A percentile compares a stretch with the other conserved stretches of the same genome.
Conservation (phyloP, 1,139 yeast species). For the Suhomyces atakaporum region DNA sequence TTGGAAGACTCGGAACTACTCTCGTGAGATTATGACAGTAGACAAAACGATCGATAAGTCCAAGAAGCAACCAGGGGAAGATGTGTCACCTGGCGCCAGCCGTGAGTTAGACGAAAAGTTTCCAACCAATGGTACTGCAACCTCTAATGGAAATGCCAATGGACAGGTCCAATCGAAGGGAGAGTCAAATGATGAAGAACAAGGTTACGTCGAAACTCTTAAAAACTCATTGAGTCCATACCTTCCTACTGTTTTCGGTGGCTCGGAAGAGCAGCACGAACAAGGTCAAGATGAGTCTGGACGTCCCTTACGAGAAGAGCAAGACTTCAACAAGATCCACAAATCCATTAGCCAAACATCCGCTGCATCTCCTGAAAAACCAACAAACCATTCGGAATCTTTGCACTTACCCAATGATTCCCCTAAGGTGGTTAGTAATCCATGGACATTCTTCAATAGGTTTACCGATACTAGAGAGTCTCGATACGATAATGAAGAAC, state of each 20-base stretch:
- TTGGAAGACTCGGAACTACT: too few species aligned
- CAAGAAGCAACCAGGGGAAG: too few species aligned
- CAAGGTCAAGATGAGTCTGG: neutral
- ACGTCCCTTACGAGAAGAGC: constrained; percentile 1
- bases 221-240: constrained; percentile 1
- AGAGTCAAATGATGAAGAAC: neutral
- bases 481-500: constrained; percentile 30
- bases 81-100: too few species aligned
- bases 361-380: neutral
- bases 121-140: too few species aligned
- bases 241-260: neutral
- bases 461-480: constrained; percentile 27
- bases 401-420: constrained; percentile 16
- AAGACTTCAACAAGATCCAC: constrained; percentile 1
- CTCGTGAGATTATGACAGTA: too few species aligned
- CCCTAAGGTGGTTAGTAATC: constrained; percentile 28
- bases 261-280: neutral
- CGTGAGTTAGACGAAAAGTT: too few species aligned
- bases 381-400: neutral
- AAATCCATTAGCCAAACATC: neutral
- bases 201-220: neutral
- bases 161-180: neutral
- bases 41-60: too few species aligned
- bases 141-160: neutral
- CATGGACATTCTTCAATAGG: constrained; percentile 29